Base-by-base conservation (phyloP, 176 grass and related monocot species). In the Lolium multiflorum region DNA sequence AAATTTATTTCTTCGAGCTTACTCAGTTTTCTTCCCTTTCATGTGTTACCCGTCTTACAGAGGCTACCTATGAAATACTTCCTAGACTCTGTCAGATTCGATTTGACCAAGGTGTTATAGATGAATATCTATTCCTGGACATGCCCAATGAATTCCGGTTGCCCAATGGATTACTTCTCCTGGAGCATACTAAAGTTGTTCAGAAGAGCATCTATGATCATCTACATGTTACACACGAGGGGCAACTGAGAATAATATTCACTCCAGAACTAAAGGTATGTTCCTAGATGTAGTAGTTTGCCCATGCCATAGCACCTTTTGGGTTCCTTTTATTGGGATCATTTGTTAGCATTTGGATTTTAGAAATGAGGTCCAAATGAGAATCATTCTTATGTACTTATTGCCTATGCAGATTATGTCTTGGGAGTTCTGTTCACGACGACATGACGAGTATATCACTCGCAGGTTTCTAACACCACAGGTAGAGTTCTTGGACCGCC, bases 21-120 rank as follows among this genome's bases (percentile, higher is more conserved):
- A 68, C 71, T 48, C 18, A 61, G 1, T 83, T 61, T 61, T 16
- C 5, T 78, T 64, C 74, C 25, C 1, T 83, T 55, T 6, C 31
- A 71, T 37, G 35, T 63, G 9, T 28, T 76, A 18, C 77, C 65
- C 44, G 31, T 90, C 44, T 80, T 66, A 18, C 89, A 99, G 97
- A 99, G 89, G 92, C 94, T 63, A 89, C 97, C 59, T 90, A 84
- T 82, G 97, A 99, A 90, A 92, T 96, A 82, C 92, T 99, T 88
- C 97, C 97, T 25, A 92, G 97, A 79, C 90, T 99, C 39, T 94
- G 81, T 84, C 97, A 99, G 91, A 99, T 99, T 83, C 96, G 93
- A 85, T 99, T 99, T 88, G 94, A 99, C 68, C 89, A 88, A 73
- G 97, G 97, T 58, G 94, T 99, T 62, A 87, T 94, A 46, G 94